Evolutionary conservation across 176 grass and related monocot species (phyloP).

Genomic region (Bolboschoenus planiculmis): DNA sequence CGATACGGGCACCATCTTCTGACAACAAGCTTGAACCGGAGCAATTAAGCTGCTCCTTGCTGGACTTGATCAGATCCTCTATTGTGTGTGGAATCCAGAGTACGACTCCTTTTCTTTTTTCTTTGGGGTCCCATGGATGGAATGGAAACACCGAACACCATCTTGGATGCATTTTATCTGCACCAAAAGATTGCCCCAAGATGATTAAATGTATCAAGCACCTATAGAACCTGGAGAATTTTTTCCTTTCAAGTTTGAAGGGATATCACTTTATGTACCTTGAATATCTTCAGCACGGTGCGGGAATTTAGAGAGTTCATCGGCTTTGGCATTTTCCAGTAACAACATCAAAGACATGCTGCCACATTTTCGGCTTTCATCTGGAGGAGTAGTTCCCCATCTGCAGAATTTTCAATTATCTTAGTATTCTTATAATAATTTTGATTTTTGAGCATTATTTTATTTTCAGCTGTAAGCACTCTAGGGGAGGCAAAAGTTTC

Average conservation of each 20-base stretch:
- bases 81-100: constrained; percentile 67
- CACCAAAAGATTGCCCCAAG: neutral
- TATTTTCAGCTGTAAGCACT: neutral
- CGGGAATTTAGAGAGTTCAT: constrained; percentile 65
- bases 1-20: constrained; percentile 54
- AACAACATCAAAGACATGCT: constrained; percentile 46
- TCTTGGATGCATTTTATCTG: constrained; percentile 62
- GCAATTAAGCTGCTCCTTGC: constrained; percentile 47
- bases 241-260: neutral
- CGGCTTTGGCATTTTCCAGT: constrained; percentile 48
- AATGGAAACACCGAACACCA: constrained; percentile 69
- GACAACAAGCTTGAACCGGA: constrained; percentile 40
- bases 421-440: neutral
- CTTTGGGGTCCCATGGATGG: constrained; percentile 49
- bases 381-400: constrained; percentile 81
- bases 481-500: neutral
- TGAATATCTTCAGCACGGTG: constrained; percentile 40
- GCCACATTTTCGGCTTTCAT: constrained; percentile 68
- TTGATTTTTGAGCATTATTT: neutral
- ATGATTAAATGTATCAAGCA: neutral
- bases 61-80: constrained; percentile 44
- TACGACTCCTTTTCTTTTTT: constrained; percentile 42
- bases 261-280: constrained; percentile 25
- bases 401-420: constrained; percentile 25
- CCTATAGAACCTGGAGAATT: neutral